Evolutionary conservation across 2,329 filamentous ascomycete genomes (phyloP), one percentile per base, ranked within the genome.

Genomic region (Aspergillus pseudonomiae): DNA sequence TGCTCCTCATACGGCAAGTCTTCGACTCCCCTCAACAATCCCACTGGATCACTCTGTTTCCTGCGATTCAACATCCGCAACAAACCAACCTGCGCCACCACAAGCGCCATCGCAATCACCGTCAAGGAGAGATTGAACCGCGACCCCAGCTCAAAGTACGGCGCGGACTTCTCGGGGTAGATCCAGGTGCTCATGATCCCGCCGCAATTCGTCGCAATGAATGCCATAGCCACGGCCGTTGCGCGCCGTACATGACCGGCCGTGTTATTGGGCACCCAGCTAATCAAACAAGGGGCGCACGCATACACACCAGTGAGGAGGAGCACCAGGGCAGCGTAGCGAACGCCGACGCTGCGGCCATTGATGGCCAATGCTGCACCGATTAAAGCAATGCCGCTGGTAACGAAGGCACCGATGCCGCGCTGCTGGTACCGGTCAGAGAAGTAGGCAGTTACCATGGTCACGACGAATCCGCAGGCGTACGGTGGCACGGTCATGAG

Each of bases 401-500:
- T 71, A 7, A 57, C 50, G 26, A 71, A 63, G 41, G 73, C 69
- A 52, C 70, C 71, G 12, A 71, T 39, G 5, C 71, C 74, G 28
- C 75, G 72, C 62, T 67, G 68, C 32, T 72, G 64, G 28, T 70
- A 70, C 26, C 61, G 66, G 53, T 77, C 75, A 16, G 74, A 71
- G 43, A 75, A 26, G 63, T 67, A 72, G 2, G 72, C 73, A 14
- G 73, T 65, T 3, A 67, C 54, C 36, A 77, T 67, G 0, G 71
- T 71, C 3, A 67, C 59, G 19, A 66, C 45, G 41, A 70, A 68
- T 65, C 73, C 36, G 68, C 61, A 54, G 67, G 58, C 67, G 50
- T 76, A 77, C 1, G 74, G 71, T 0, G 75, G 73, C 6, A 77
- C 74, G 1, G 75, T 77, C 63, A 76, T 64, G 6, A 77, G 68